Base-by-base conservation (phyloP, 1,284 basidiomycete species). In the Sphaerobolus stellatus region DNA sequence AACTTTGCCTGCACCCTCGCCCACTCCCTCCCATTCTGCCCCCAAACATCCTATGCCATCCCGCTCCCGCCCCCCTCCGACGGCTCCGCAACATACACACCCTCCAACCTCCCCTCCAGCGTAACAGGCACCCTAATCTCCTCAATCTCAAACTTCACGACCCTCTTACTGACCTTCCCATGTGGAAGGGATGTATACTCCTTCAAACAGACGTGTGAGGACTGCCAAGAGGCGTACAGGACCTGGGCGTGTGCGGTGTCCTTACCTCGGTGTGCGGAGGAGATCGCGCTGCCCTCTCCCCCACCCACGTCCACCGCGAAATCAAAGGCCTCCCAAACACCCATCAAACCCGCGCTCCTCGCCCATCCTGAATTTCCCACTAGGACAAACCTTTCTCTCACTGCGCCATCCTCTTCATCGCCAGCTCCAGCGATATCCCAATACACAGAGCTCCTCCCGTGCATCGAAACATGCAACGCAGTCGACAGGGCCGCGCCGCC, bases 161-260 rank as follows among this genome's bases (percentile, higher is more conserved):
- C 78, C 1, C 80, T 82, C 14, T 80, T 94, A 18, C 75, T 78
- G 14, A 84, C 87, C 2, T 81, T 83, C 59, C 82, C 89, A 1
- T 94, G 92, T 64, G 92, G 91, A 3, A 78, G 90, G 24, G 91
- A 93, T 66, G 66, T 78, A 46, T 94, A 92, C 71, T 92, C 89
- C 8, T 88, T 87, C 1, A 71, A 92, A 5, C 82, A 89, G 20
- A 79, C 81, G 1, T 94, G 92, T 63, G 75, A 81, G 11, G 87
- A 90, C 68, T 94, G 92, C 64, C 84, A 88, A 59, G 63, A 71
- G 25, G 82, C 82, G 16, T 94, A 94, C 65, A 79, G 90, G 18
- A 76, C 78, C 46, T 94, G 92, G 92, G 76, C 92, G 27, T 94
- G 92, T 68, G 68, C 81, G 14, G 71, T 86, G 18, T 79, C 83